A percentile compares a stretch with the other conserved stretches of the same genome.
These are phyloP conservation scores for Blastobotrys indianensis DNA, from an alignment of 1,139 yeast genomes.

Conservation along the genomic window DNA sequence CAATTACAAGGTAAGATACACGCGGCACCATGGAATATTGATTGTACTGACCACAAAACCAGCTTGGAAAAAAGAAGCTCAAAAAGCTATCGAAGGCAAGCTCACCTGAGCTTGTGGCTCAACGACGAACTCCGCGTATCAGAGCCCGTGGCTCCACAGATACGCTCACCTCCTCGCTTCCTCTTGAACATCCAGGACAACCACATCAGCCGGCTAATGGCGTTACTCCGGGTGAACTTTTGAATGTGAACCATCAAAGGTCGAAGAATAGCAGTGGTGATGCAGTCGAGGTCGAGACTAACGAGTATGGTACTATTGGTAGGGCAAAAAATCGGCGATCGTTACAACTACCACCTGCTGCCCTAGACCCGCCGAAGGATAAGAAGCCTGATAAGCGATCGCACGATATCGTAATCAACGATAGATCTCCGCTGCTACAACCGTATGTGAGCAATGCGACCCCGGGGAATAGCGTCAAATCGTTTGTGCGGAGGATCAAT, in stretches of 20 bases:
- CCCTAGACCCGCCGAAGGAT: background rate
- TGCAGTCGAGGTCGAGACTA: background rate
- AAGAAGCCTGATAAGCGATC: slow-evolving; percentile 1
- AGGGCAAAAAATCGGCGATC: background rate
- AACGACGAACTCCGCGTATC: no score
- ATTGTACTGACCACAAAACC: slow-evolving; percentile 2
- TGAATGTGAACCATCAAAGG: no score
- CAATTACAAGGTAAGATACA: slow-evolving; percentile 49
- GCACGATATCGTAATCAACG: slow-evolving; percentile 19
- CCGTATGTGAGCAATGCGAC: slow-evolving; percentile 7
- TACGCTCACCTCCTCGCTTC: no score
- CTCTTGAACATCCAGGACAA: no score
- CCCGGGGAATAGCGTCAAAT: background rate
- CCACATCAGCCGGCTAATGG: no score
- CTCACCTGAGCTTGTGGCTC: no score
- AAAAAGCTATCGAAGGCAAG: slow-evolving; percentile 37
- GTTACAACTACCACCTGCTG: slow-evolving; percentile 1
- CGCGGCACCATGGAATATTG: slow-evolving; percentile 34
- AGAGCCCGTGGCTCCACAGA: no score
- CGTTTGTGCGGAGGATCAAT: slow-evolving; percentile 1
- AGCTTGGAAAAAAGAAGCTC: slow-evolving; percentile 51
- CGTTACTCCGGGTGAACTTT: no score
- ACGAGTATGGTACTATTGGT: slow-evolving; percentile 1
- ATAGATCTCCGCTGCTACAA: slow-evolving; percentile 30
- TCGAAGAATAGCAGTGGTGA: no score